Percentiles rank a stretch among this genome's conserved stretches.
Conservation (phyloP, 139 green algal species). For the Tetratostichococcus sp. region DNA sequence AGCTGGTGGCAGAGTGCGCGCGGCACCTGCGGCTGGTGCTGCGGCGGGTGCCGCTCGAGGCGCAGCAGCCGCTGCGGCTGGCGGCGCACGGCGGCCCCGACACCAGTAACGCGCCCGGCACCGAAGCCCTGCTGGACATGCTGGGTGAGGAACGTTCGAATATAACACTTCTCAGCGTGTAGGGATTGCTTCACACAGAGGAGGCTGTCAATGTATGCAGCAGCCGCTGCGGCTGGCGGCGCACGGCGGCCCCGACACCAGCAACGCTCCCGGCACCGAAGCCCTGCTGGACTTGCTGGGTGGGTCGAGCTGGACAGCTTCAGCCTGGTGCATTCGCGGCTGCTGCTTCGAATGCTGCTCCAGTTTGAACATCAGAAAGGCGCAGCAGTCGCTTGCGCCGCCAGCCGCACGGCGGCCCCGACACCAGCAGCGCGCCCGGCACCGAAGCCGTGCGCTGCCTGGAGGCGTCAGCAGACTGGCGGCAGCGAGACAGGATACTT, state of each 20-base stretch:
- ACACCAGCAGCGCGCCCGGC: conserved; percentile 19
- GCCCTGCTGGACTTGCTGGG: conserved; percentile 67
- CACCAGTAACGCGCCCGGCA: conserved; percentile 18
- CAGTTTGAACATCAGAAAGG: too few relatives aligned
- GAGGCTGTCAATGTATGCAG: too few relatives aligned
- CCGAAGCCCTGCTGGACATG: conserved; percentile 60
- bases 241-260: neutral
- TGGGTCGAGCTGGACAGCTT: neutral
- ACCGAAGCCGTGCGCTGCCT: conserved; percentile 51
- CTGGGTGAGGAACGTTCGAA: too few relatives aligned
- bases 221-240: neutral
- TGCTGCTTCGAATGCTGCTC: too few relatives aligned
- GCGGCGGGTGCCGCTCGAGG: conserved; percentile 7
- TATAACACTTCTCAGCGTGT: too few relatives aligned
- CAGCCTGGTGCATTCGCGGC: too few relatives aligned
- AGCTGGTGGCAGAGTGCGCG: conserved; percentile 53
- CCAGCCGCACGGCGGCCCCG: neutral
- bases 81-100: neutral
- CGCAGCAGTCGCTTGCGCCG: neutral
- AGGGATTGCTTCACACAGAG: too few relatives aligned
- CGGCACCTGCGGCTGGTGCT: conserved; percentile 52
- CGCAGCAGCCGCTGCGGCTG: conserved; percentile 9
- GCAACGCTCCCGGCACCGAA: conserved; percentile 26
- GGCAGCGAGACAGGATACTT: too few relatives aligned
- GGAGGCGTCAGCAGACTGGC: too few relatives aligned